Base-by-base conservation (phyloP, 2,329 filamentous ascomycete genomes). In the Apiospora phragmitis region DNA sequence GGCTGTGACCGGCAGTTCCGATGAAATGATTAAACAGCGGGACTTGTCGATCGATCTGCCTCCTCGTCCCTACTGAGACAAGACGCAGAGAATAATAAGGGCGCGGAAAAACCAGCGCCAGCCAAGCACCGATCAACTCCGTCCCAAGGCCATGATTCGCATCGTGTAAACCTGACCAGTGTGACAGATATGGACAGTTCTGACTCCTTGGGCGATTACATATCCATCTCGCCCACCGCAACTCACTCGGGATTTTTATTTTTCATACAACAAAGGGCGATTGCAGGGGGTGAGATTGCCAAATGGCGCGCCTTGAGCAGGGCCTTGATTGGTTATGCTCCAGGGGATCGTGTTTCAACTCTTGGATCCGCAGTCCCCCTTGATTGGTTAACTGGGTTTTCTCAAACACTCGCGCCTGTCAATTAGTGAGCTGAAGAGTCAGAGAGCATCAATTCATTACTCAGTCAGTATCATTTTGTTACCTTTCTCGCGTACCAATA, bases 361-460 rank as follows among this genome's bases (percentile, higher is more conserved):
- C 65, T 67, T 16, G 65, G 65, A 67, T 67, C 65, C 12, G 38
- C n/a, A 11, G 0, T 12, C 7, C n/a, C 41, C 26, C 1, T n/a
- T 67, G 38, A 67, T 67, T 67, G 65, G 65, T 18, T 41, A 26
- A 38, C 65, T 67, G 3, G 65, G 26, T 9, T 45, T 67, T 67
- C 55, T 67, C 65, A 67, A 67, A 67, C 65, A 67, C 65, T 67
- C 65, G 55, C 55, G 55, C 55, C 55, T 62, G 65, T 67, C 65
- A 45, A 67, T 62, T 62, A 32, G 55, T 38, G 55, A 62, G 55
- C 55, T 62, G 55, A 62, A 62, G 55, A 62, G 55, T 62, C 55
- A 62, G 32, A 38, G 55, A 62, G 55, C 55, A 12, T 35, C 55
- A 11, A 38, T n/a, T 38, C 55, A 62, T 62, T 62, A 62, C 55